These are phyloP conservation scores for Schizophyllum commune DNA, from an alignment of 1,284 basidiomycete species.

Conservation along the genomic window DNA sequence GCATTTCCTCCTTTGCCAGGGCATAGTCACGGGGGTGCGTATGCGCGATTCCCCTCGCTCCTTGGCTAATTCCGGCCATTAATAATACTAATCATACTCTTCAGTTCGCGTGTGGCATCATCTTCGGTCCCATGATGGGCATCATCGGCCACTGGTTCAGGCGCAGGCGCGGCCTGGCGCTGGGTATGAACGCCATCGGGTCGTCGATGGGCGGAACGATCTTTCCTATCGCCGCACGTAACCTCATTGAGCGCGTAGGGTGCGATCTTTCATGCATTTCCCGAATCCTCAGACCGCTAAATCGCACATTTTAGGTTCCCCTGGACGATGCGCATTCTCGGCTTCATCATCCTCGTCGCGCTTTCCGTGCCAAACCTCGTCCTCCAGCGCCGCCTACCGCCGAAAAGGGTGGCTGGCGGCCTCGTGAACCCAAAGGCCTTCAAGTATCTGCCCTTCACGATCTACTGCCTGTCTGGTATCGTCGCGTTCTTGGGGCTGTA, in stretches of 20 bases:
- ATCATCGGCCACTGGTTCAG: slow-evolving; percentile 37
- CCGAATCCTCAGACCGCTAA: neutral
- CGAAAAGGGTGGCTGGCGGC: slow-evolving; percentile 37
- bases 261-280: slow-evolving; percentile 4
- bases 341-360: slow-evolving; percentile 34
- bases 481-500: slow-evolving; percentile 53
- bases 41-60: slow-evolving; percentile 19
- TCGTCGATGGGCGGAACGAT: slow-evolving; percentile 31
- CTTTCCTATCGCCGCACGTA: slow-evolving; percentile 32
- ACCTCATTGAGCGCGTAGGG: slow-evolving; percentile 33
- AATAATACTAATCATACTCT: no score
- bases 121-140: slow-evolving; percentile 28
- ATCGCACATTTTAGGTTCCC: slow-evolving; percentile 26
- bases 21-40: slow-evolving; percentile 30
- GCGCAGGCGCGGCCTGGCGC: slow-evolving; percentile 21
- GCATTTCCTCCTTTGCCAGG: slow-evolving; percentile 41
- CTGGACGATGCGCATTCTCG: slow-evolving; percentile 49
- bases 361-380: slow-evolving; percentile 35
- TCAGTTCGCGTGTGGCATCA: slow-evolving; percentile 22
- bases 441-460: slow-evolving; percentile 33
- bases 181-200: slow-evolving; percentile 22
- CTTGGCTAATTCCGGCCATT: slow-evolving; percentile 2
- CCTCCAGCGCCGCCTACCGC: slow-evolving; percentile 40
- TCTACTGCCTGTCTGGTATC: slow-evolving; percentile 36
- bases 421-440: slow-evolving; percentile 44